These are phyloP conservation scores for Leccinum fallax DNA, from an alignment of 1,284 basidiomycete genomes.

Conservation along the genomic window DNA sequence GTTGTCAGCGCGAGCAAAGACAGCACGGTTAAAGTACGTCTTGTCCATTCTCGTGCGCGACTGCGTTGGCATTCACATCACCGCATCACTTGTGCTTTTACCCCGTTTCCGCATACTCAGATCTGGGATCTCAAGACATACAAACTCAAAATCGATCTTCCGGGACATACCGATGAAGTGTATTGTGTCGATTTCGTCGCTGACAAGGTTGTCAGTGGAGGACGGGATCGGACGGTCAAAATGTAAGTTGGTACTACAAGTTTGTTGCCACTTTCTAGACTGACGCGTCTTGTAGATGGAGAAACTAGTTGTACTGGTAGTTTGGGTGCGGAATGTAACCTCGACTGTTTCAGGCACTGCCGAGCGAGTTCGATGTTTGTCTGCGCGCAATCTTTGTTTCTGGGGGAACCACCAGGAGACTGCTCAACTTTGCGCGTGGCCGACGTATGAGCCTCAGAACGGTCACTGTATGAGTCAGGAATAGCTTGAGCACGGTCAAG, in stretches of 20 bases:
- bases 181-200: conserved; percentile 99
- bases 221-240: conserved; percentile 73
- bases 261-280: not conserved
- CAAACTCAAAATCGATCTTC: conserved; percentile 82
- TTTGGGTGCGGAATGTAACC: not conserved
- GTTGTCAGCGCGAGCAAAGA: conserved; percentile 95
- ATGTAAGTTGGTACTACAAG: conserved; percentile 46
- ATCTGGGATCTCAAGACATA: conserved; percentile 97
- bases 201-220: conserved; percentile 96
- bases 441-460: not conserved
- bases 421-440: not conserved
- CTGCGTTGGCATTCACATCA: not conserved
- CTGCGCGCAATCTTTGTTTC: not conserved
- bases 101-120: conserved; percentile 40
- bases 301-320: conserved; percentile 22
- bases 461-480: conserved; percentile 1
- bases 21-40: conserved; percentile 86
- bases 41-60: not conserved
- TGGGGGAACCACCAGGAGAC: not conserved
- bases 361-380: not conserved
- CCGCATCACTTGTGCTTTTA: not conserved
- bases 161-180: conserved; percentile 97
- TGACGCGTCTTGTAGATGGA: conserved; percentile 29
- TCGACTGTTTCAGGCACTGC: not conserved
- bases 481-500: not conserved